Evolutionary conservation across 768 basidiomycete species (phyloP), one percentile per base, ranked within the genome.

Genomic region (Tricholoma terreum): DNA sequence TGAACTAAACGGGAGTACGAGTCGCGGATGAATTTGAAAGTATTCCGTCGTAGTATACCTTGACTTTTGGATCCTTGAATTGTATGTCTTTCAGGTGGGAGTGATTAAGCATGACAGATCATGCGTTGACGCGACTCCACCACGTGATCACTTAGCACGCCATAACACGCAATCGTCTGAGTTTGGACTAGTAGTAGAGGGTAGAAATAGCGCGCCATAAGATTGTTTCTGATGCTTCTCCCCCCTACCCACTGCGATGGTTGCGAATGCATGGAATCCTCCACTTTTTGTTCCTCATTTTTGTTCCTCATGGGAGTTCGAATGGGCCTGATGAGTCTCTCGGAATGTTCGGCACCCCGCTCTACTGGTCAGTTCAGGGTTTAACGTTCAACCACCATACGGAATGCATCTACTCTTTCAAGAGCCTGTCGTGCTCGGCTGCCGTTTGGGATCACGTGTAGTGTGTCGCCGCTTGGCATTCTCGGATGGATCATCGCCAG

Each of bases 151-250:
- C 2, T 36, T 40, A 67, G 65, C 68, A 68, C 67, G 64, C 63
- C 58, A 76, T 73, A 74, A 75, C 75, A 77, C 76, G 63, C 73
- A 71, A 77, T 76, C 71, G 73, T 71, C 73, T 73, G 73, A 71
- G 72, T 75, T 76, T 73, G 12, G 62, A 72, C n/a, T n/a, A 72
- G 65, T n/a, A n/a, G n/a, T n/a, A 35, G 34, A 50, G 24, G 48
- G 60, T 71, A 70, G 63, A 72, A 71, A 71, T 65, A 69, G 63
- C 52, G 43, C 27, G 27, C 56, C 61, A 58, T 63, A 8, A 43
- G n/a, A 11, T 17, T 14, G 10, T 43, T 56, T n/a, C n/a, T n/a
- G n/a, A n/a, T n/a, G n/a, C n/a, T 62, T 34, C 46, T 35, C 46
- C 43, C 46, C 31, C 55, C 33, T 51, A 42, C 56, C 56, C 30